Evolutionary conservation across 2,329 filamentous ascomycete species (phyloP), one percentile per base, ranked within the genome.

Genomic region (Colletotrichum magnum): DNA sequence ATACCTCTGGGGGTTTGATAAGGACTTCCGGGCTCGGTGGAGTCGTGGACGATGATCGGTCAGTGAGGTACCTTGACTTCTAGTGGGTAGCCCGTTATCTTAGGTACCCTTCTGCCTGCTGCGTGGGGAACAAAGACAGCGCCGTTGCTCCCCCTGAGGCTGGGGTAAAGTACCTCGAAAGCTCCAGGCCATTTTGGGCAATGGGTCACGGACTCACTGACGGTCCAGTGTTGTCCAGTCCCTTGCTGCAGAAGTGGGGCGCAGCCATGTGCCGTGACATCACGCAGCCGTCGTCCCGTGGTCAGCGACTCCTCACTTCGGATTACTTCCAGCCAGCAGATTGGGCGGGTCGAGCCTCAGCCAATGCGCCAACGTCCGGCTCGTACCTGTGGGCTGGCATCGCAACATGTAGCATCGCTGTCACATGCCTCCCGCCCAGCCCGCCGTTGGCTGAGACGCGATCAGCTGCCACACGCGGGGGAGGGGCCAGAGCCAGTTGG

Each of bases 131-230:
- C n/a, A 18, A 56, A 18, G 58, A 61, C 28, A 61, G 48, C 58
- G 24, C 47, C 36, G 26, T 45, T n/a, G 9, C 32, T 24, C 18
- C 48, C 24, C 56, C 41, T 36, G n/a, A 21, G n/a, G 26, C 41
- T 21, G n/a, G 21, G n/a, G 26, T 9, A 47, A 32, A 43, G 57
- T 41, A 48, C 28, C 45, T 18, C 16, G 7, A 13, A 32, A 59
- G 48, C 36, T 52, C 36, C 48, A 52, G 18, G 32, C 48, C 32
- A 16, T 4, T 68, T 68, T 47, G 21, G 60, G 60, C 5, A 64
- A 64, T 48, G n/a, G 60, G 65, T 64, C 65, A 68, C 65, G 65
- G 60, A 39, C 28, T 58, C 43, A n/a, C 13, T 24, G 21, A 24
- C 21, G 21, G 21, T 24, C 21, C 21, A 24, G 21, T 24, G 21